Evolutionary conservation across 2,329 filamentous ascomycete species (phyloP).

Genomic region (Venturia carpophila): DNA sequence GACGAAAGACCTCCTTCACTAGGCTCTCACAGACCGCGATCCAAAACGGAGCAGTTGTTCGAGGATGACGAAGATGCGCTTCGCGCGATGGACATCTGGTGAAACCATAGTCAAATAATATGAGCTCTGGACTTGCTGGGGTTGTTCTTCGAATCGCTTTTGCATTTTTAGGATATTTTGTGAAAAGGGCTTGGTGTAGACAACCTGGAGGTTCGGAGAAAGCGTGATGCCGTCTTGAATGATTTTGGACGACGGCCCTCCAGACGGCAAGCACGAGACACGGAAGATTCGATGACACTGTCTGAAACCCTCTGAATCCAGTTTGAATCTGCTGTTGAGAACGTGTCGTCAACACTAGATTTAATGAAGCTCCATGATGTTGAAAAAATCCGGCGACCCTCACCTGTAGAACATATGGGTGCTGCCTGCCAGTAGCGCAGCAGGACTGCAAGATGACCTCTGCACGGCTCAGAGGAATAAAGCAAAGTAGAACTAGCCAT

Average conservation of each 20-base stretch:
- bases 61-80: slow-evolving; percentile 18
- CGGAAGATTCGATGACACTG: neutral
- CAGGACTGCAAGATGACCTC: too few relatives aligned
- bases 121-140: neutral
- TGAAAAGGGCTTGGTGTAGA: neutral
- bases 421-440: too few relatives aligned
- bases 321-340: neutral
- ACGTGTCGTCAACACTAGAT: too few relatives aligned
- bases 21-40: neutral
- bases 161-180: neutral
- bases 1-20: neutral
- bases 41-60: slow-evolving; percentile 12
- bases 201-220: neutral
- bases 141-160: neutral
- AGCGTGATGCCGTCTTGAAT: neutral
- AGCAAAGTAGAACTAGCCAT: too few relatives aligned
- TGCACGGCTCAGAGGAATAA: too few relatives aligned
- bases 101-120: neutral
- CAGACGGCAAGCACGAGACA: neutral
- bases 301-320: neutral
- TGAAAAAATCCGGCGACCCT: too few relatives aligned
- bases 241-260: neutral
- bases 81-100: slow-evolving; percentile 17
- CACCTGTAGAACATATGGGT: too few relatives aligned
- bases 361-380: too few relatives aligned